phyloP scores from a whole-genome alignment of 2,329 filamentous ascomycete genomes.

The Aspergillus latus region DNA sequence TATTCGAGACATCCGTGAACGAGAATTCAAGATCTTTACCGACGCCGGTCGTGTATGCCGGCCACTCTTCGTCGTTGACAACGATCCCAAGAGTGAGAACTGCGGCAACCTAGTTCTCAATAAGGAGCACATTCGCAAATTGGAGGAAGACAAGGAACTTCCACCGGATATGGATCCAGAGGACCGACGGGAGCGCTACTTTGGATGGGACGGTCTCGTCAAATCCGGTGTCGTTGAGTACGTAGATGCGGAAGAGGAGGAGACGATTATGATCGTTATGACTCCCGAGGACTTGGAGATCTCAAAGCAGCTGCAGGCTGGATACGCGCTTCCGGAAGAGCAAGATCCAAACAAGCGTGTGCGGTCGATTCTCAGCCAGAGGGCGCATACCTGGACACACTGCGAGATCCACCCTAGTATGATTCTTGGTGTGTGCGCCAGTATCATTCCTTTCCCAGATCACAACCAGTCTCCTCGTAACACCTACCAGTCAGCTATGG shows the following conservation, averaged over 20 bases:
- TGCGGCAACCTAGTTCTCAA: conserved; percentile 77
- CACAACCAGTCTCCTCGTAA: conserved; percentile 98
- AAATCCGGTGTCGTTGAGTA: conserved; percentile 88
- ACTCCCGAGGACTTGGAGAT: conserved; percentile 90
- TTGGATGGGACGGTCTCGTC: conserved; percentile 86
- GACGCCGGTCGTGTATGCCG: conserved; percentile 94
- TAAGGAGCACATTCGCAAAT: conserved; percentile 75
- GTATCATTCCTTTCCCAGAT: conserved; percentile 99
- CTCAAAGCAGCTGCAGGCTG: conserved; percentile 68
- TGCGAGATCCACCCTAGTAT: conserved; percentile 99
- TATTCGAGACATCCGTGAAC: conserved; percentile 92
- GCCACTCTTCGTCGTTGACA: conserved; percentile 90
- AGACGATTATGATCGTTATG: conserved; percentile 99
- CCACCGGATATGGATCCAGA: conserved; percentile 60
- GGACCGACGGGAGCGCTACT: conserved; percentile 61
- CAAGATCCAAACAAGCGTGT: conserved; percentile 79
- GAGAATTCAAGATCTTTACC: conserved; percentile 98
- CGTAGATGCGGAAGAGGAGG: conserved; percentile 95
- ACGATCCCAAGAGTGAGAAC: conserved; percentile 71
- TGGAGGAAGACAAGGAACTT: conserved; percentile 71
- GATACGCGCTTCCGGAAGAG: conserved; percentile 60
- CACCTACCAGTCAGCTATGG: conserved; percentile 99
- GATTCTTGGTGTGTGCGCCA: conserved; percentile 97
- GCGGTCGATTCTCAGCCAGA: conserved; percentile 82
- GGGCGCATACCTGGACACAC: conserved; percentile 91